Evolutionary conservation across 257 asterid genomes (phyloP), one percentile per base, ranked within the genome.

Genomic region (Knoxia roxburghii): DNA sequence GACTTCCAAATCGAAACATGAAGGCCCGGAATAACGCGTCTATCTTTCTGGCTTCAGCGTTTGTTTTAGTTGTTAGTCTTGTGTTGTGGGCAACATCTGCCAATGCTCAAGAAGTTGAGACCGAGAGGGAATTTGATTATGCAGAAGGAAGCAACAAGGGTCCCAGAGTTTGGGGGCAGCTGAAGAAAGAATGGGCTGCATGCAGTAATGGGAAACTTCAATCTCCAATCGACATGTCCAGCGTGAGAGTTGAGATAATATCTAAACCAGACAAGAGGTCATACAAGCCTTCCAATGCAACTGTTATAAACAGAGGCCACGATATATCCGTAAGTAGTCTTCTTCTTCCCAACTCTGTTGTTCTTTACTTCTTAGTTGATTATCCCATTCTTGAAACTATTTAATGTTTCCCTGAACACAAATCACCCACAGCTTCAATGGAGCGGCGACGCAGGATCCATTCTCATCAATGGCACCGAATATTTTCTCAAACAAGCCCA

Each of bases 191-290:
- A 67, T 89, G 96, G 95, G 77, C 52, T 5, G 86, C 89, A 17
- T 89, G 96, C 72, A 73, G 53, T 20, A 65, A 55, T 27, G 96
- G 96, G 12, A 70, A 62, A 1, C 61, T 73, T 79, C 94, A 89
- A 71, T 89, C 96, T 41, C 95, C 96, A 0, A 80, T 87, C 21
- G 91, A 87, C 62, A 55, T 89, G 81, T 69, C 85, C 2, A 57
- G 58, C 61, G 83, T 54, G 35, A 83, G 86, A 70, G 88, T 85
- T 0, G 18, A n/a, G 39, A 58, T 79, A 0, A 70, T 75, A 51
- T 64, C 72, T 24, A 79, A 50, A 23, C 64, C 71, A 0, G 82
- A 84, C 0, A 56, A 14, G 29, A 82, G 64, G 27, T 21, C 10
- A 9, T 87, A 87, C 75, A 74, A 46, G 65, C 68, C 78, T 18